Evolutionary conservation across 2,329 filamentous ascomycete species (phyloP).

Genomic region (Fusarium subglutinans): DNA sequence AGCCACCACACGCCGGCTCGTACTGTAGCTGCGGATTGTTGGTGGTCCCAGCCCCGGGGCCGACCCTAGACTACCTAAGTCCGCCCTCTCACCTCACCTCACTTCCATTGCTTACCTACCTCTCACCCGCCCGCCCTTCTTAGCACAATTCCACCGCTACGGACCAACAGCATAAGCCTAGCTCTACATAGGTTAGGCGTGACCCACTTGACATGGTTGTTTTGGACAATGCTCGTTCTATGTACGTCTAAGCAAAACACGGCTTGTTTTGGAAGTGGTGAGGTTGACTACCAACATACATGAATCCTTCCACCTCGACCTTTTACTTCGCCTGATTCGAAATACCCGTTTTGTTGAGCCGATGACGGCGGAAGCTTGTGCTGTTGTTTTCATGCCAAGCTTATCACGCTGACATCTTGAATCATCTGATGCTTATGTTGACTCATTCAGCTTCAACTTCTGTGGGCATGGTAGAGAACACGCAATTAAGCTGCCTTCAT

Average conservation of each 20-base stretch:
- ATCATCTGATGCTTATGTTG: background rate
- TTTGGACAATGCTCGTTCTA: conserved; percentile 12
- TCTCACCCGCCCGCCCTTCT: background rate
- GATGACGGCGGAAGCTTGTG: background rate
- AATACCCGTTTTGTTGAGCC: background rate
- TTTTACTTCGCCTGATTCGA: conserved; percentile 6
- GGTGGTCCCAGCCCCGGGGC: conserved; percentile 31
- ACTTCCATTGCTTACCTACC: background rate
- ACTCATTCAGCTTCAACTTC: background rate
- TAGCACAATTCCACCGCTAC: conserved; percentile 26
- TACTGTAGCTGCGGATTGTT: conserved; percentile 32
- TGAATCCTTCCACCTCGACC: conserved; percentile 17
- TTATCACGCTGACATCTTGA: background rate
- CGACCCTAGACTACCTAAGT: conserved; percentile 32
- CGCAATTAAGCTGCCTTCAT: background rate
- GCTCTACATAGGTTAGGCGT: conserved; percentile 13
- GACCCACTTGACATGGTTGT: conserved; percentile 13
- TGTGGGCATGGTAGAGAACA: background rate
- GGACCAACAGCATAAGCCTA: conserved; percentile 37
- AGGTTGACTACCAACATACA: conserved; percentile 22
- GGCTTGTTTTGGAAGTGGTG: conserved; percentile 17
- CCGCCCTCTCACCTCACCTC: conserved; percentile 19
- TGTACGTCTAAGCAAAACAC: conserved; percentile 31
- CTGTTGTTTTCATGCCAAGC: background rate
- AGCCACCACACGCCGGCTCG: background rate